Base-by-base conservation (phyloP, 176 grass and related monocot genomes). In the Pontederia crassipes region DNA sequence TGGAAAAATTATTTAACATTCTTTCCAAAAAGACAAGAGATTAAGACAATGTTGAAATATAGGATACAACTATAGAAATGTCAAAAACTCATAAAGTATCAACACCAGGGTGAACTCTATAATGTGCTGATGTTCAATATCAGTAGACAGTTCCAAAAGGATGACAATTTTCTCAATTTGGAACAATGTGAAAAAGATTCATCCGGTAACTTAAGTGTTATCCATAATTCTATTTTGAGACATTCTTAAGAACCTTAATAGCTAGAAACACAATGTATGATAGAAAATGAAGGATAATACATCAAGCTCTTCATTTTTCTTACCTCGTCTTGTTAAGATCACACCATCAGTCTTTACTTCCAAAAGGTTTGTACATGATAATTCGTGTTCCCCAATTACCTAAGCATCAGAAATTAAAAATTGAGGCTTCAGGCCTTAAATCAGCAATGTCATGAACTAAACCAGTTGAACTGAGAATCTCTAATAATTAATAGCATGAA, bases 261-360 rank as follows among this genome's bases (percentile, higher is more conserved):
- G 1, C 32, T 40, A 40, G 32, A 4, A 40, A 40, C 32, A 40
- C 32, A 40, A 40, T 40, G 45, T 9, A 24, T 8, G 10, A 50
- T 12, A 65, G n/a, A 9, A 51, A 50, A 18, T n/a, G 17, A 54
- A 16, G n/a, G 51, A 12, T 10, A 27, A n/a, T 9, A 14, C 35
- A 8, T 4, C 13, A 13, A 27, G 28, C 15, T 9, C 27, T 56
- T 32, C 55, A 77, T 4, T 55, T 20, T 40, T 67, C 80, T 86
- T 89, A 95, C 90, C 86, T 86, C 80, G 74, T 58, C 67, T 89
- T 61, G 90, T 84, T 68, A 95, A 86, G 84, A 89, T 71, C 46
- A 95, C 69, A 66, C 69, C 80, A 68, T 89, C 90, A 51, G 78
- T 86, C 58, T 89, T 95, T 48, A 95, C 86, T 74, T 95, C 83